phyloP scores from a whole-genome alignment of 495 filamentous ascomycete genomes.

The Beverwykella pulmonaria region DNA sequence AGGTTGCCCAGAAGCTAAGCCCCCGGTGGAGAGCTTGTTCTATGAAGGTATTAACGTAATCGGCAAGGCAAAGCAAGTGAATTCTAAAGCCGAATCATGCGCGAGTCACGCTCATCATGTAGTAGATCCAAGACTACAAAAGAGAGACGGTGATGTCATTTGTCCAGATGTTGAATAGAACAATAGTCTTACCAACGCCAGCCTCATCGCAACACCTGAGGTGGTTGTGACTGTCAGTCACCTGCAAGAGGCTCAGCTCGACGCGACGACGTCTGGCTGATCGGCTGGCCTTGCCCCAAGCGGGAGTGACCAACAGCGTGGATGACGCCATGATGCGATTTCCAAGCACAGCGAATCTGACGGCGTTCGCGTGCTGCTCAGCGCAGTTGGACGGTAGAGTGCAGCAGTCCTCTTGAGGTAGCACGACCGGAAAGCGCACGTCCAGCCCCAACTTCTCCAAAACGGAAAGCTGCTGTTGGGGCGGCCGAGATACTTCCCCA shows the following conservation, averaged over 20 bases:
- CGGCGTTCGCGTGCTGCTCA: background rate
- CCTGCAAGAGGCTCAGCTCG: background rate
- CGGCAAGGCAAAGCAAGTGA: no score
- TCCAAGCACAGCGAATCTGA: background rate
- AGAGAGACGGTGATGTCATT: no score
- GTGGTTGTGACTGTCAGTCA: background rate
- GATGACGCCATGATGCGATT: conserved; percentile 14
- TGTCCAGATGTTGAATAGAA: background rate
- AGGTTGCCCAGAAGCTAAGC: no score
- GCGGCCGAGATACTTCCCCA: conserved; percentile 18
- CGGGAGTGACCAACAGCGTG: conserved; percentile 1
- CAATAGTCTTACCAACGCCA: background rate
- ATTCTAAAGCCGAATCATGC: no score
- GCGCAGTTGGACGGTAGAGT: no score
- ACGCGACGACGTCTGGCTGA: background rate
- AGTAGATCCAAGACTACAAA: no score
- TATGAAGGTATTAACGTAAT: no score
- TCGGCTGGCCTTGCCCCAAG: conserved; percentile 13
- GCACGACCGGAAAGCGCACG: background rate
- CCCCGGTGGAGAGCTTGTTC: no score
- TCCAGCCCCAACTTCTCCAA: background rate
- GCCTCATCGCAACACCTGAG: background rate
- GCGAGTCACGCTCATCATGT: no score
- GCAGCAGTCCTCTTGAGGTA: background rate
- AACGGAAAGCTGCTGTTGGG: background rate